These are phyloP conservation scores for Breviolum minutum DNA, from an alignment of 73 alveolate genomes.

Conservation along the genomic window DNA sequence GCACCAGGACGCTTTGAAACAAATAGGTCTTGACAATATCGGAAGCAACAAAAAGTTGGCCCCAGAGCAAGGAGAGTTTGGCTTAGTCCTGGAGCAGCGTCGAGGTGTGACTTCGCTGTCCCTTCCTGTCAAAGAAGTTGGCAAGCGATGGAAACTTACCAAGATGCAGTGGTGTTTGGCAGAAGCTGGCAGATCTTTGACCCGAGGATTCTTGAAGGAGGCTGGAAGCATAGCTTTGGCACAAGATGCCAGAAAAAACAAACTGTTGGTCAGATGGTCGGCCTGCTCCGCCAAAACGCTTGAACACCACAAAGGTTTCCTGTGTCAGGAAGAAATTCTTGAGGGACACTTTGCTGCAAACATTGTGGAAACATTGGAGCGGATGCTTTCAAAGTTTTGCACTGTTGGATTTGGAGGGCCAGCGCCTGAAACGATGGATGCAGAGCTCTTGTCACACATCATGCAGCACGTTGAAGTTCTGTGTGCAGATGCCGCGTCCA, in stretches of 20 bases:
- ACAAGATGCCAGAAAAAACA: constrained; percentile 10
- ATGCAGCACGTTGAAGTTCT: neutral
- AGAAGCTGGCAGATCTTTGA: constrained; percentile 2
- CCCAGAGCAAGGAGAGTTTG: neutral
- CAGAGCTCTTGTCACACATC: neutral
- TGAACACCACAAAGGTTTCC: neutral
- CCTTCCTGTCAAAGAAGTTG: neutral
- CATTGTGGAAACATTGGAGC: neutral
- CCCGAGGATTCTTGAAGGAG: neutral
- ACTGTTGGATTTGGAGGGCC: constrained; percentile 19
- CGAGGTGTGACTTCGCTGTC: neutral
- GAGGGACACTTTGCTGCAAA: constrained; percentile 11
- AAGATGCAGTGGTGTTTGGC: constrained; percentile 48
- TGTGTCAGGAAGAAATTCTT: neutral
- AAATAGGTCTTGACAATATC: neutral
- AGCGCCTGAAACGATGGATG: neutral
- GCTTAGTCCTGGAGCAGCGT: neutral
- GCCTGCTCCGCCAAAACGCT: constrained; percentile 2
- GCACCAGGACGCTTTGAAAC: constrained; percentile 1
- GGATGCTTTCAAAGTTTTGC: neutral
- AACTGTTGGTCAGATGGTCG: neutral
- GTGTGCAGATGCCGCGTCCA: constrained; percentile 1
- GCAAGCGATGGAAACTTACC: neutral
- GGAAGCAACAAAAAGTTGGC: neutral
- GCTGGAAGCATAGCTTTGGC: neutral